phyloP scores from a whole-genome alignment of 2,329 filamentous ascomycete genomes.

The Stagonosporopsis vannaccii region DNA sequence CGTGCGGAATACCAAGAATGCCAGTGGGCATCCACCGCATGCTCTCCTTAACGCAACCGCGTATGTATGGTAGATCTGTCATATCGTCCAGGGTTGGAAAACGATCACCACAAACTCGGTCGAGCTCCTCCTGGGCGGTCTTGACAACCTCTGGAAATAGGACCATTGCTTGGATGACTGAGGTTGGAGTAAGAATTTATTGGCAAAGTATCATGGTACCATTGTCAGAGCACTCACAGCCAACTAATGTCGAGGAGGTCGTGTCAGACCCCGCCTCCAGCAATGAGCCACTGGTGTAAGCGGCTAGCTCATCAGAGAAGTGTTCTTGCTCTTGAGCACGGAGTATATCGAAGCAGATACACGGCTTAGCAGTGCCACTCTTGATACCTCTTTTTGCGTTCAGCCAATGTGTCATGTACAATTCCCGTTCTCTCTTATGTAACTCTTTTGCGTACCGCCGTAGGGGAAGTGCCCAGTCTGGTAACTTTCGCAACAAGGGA shows the following conservation, averaged over 20 bases:
- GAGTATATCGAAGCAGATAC: slow-evolving; percentile 35
- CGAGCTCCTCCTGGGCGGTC: slow-evolving; percentile 38
- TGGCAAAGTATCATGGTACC: background rate
- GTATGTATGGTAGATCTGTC: slow-evolving; percentile 34
- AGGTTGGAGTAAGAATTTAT: background rate
- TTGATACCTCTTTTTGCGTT: slow-evolving; percentile 25
- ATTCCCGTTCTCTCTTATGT: slow-evolving; percentile 53
- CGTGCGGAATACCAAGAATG: slow-evolving; percentile 37
- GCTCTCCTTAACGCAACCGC: slow-evolving; percentile 38
- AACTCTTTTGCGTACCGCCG: slow-evolving; percentile 52
- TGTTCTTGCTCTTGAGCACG: slow-evolving; percentile 27
- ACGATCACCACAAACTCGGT: slow-evolving; percentile 38
- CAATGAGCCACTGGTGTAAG: slow-evolving; percentile 34
- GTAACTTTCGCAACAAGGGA: slow-evolving; percentile 54
- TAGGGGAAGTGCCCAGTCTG: slow-evolving; percentile 39
- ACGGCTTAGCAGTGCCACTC: slow-evolving; percentile 22
- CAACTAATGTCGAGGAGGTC: slow-evolving; percentile 30
- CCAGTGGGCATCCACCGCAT: slow-evolving; percentile 43
- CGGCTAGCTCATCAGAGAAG: slow-evolving; percentile 33
- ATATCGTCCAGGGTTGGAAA: slow-evolving; percentile 41
- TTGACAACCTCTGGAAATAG: slow-evolving; percentile 32
- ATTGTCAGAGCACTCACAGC: slow-evolving; percentile 25
- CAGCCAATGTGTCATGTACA: slow-evolving; percentile 35
- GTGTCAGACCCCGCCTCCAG: slow-evolving; percentile 44
- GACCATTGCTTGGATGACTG: slow-evolving; percentile 37